Evolutionary conservation across 2,329 filamentous ascomycete genomes (phyloP).

Genomic region (Aspergillus pseudoviridinutans): DNA sequence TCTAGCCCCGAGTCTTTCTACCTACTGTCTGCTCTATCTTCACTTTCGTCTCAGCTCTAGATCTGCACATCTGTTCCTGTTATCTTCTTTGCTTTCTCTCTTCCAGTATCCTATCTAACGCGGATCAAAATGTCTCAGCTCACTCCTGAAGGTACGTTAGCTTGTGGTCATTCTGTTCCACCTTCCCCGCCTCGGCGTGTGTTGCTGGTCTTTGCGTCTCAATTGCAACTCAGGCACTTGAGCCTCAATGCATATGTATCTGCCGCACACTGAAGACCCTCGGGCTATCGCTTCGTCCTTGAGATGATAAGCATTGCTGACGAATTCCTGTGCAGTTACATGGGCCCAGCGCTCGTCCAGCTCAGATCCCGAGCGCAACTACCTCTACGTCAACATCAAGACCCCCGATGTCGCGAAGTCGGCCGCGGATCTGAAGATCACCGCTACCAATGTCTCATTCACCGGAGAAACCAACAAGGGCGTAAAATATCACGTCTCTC

Average conservation of each 20-base stretch:
- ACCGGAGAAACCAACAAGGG: conserved; percentile 82
- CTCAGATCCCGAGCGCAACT: conserved; percentile 80
- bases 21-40: neutral
- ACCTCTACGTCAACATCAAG: conserved; percentile 87
- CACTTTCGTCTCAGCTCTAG: neutral
- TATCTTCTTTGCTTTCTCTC: conserved; percentile 4
- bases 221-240: conserved; percentile 3
- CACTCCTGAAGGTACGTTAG: conserved; percentile 46
- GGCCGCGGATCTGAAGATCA: conserved; percentile 77
- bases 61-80: neutral
- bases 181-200: conserved; percentile 27
- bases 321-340: conserved; percentile 59
- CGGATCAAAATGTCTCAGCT: conserved; percentile 26
- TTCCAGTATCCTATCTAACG: conserved; percentile 6
- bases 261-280: neutral
- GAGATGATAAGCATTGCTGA: neutral
- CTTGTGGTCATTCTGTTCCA: conserved; percentile 15
- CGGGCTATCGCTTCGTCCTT: conserved; percentile 4
- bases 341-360: conserved; percentile 95
- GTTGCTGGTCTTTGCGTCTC: conserved; percentile 6
- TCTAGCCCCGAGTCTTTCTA: conserved; percentile 5
- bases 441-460: conserved; percentile 73
- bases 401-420: conserved; percentile 77
- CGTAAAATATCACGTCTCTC: conserved; percentile 76
- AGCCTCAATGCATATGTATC: neutral